phyloP scores from a whole-genome alignment of 2,329 filamentous ascomycete genomes.

The Didymellaceae sp. region DNA sequence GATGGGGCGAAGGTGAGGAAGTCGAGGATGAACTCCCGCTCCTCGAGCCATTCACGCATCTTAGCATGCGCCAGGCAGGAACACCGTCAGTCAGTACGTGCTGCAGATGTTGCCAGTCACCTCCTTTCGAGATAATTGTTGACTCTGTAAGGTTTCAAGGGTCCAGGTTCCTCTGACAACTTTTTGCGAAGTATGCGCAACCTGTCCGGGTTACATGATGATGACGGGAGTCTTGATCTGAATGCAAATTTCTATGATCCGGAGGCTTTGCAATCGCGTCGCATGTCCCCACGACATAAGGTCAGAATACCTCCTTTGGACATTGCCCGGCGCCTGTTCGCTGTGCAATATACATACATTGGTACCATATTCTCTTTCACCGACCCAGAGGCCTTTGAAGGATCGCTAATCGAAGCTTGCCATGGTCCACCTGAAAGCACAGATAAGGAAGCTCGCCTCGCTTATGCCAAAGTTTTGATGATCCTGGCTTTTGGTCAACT shows the following conservation, averaged over 20 bases:
- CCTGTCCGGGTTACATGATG: conserved; percentile 4
- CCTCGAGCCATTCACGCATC: conserved; percentile 8
- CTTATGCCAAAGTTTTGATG: conserved; percentile 8
- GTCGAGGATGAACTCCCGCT: conserved; percentile 7
- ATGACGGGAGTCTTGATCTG: conserved; percentile 6
- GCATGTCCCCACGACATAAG: background rate
- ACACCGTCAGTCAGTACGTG: conserved; percentile 5
- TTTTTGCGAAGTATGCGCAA: conserved; percentile 9
- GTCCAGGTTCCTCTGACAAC: conserved; percentile 7
- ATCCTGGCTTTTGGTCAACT: conserved; percentile 7
- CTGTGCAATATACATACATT: conserved; percentile 8
- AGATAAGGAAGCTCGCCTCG: conserved; percentile 1
- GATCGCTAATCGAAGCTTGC: conserved; percentile 2
- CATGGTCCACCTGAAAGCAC: conserved; percentile 1
- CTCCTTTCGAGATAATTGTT: background rate
- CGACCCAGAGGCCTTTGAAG: conserved; percentile 7
- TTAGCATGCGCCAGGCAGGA: conserved; percentile 3
- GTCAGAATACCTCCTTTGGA: conserved; percentile 4
- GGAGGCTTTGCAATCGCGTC: conserved; percentile 11
- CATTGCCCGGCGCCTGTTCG: conserved; percentile 6
- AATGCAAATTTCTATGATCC: conserved; percentile 9
- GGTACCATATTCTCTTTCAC: conserved; percentile 8
- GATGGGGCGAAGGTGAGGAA: background rate
- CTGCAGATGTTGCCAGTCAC: background rate
- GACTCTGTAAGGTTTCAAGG: conserved; percentile 3